phyloP scores from a whole-genome alignment of 768 basidiomycete species.

The Amanita pseudoporphyria region DNA sequence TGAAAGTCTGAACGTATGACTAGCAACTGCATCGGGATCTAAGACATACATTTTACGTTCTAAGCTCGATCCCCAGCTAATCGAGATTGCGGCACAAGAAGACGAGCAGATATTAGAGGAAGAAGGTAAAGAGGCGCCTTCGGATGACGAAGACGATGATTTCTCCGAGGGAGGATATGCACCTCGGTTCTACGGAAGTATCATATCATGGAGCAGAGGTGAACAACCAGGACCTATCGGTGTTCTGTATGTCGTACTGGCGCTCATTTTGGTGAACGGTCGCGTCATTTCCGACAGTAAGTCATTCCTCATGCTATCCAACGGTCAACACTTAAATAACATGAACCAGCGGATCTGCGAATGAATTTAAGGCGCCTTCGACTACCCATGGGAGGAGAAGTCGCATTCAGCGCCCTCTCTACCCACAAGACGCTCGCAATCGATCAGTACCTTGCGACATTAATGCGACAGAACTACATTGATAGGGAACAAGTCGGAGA shows the following conservation, averaged over 20 bases:
- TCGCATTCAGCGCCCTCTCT: slow-evolving; percentile 44
- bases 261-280: slow-evolving; percentile 77
- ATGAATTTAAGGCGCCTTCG: slow-evolving; percentile 60
- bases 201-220: slow-evolving; percentile 61
- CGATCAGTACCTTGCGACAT: slow-evolving; percentile 53
- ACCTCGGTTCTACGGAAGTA: slow-evolving; percentile 48
- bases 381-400: slow-evolving; percentile 34
- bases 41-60: slow-evolving; percentile 85
- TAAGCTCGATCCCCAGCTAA: slow-evolving; percentile 46
- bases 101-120: slow-evolving; percentile 45
- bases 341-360: slow-evolving; percentile 56
- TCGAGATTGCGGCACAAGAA: slow-evolving; percentile 48
- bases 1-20: neutral
- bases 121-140: slow-evolving; percentile 16
- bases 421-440: slow-evolving; percentile 44
- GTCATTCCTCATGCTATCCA: slow-evolving; percentile 16
- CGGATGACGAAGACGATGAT: slow-evolving; percentile 25
- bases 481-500: slow-evolving; percentile 54
- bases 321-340: neutral
- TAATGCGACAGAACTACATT: slow-evolving; percentile 69
- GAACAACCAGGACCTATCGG: slow-evolving; percentile 67
- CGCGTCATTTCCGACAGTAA: slow-evolving; percentile 65
- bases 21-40: slow-evolving; percentile 49
- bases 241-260: slow-evolving; percentile 72
- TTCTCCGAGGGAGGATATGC: slow-evolving; percentile 11